Base-by-base conservation (phyloP, 73 alveolate genomes). In the Uronychia binucleata region DNA sequence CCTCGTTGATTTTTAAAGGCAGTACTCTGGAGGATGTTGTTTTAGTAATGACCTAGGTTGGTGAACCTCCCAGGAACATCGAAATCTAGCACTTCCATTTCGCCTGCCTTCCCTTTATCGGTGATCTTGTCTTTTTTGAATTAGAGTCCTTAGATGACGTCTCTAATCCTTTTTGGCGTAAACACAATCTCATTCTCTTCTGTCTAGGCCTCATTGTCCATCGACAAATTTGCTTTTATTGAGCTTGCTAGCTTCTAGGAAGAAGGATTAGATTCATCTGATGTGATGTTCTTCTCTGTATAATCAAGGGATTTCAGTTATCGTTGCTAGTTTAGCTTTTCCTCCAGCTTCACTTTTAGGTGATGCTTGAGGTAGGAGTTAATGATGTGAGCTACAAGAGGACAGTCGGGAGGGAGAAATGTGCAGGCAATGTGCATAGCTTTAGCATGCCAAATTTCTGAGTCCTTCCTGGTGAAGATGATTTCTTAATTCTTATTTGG, bases 361-460 rank as follows among this genome's bases (percentile, higher is more conserved):
- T 88, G 94, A 77, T 88, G 94, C 77, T 88, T 88, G 30, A 82
- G 82, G 67, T 88, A 88, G 79, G 91, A 82, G 32, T 85, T 77
- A 0, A 88, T 78, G 26, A 88, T 83, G 35, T 88, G 94, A 33
- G 78, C 59, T 11, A 88, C 94, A 5, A 88, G 75, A 27, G 94
- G 94, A 29, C 94, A 88, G 26, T 88, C 94, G 1, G 57, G 81
- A n/a, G 94, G 94, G 0, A 88, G 88, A 78, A 88, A 88, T 13
- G 87, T 33, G 30, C 91, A 74, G 19, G 91, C 34, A 14, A 86
- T 83, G 59, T 88, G 94, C 33, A 88, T 58, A 25, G 94, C 85
- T 58, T 88, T 88, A 27, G 94, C 94, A 83, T 88, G 94, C 94
- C 94, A 88, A 85, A 88, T 82, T 34, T 88, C 94, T 0, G 94